Base-by-base conservation (phyloP, 345 rosid species). In the Eucalyptus globulus region DNA sequence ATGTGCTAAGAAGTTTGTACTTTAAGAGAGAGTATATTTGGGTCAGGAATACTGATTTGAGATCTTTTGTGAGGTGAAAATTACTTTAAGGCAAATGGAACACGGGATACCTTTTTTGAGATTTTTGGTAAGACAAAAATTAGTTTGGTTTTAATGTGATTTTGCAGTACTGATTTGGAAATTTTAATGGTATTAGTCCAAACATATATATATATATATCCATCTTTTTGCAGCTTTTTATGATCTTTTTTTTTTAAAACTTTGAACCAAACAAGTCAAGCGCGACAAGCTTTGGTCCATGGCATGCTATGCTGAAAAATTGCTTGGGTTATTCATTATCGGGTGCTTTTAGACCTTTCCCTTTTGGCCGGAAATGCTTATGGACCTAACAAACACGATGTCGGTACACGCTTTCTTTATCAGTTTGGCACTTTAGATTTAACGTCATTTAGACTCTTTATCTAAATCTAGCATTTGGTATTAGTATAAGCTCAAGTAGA, bases 1-100 rank as follows among this genome's bases (percentile, higher is more conserved):
- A 0, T 0, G 9, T 62, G 34, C 69, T 29, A 62, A 62, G 8
- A 6, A 62, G 34, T n/a, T 7, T 7, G 11, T 8, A 0, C 34
- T 29, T 12, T 62, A 53, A 16, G 58, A 31, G 22, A 14, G 40
- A 16, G 40, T 14, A 67, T 67, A 13, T 62, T 29, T 62, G 9
- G 16, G 16, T 62, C 2, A 62, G 5, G 3, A 5, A 31, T 31
- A 67, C 11, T 19, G 1, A 16, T 31, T 31, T 15, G 11, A 67
- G 21, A 62, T 62, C 0, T 67, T 16, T 31, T 31, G 40, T 4
- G 40, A 16, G 11, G 8, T 8, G 12, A 67, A 62, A 67, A 31
- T 31, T 31, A 67, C 51, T 5, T 67, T 31, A 16, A 62, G 22
- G 0, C 19, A 16, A 67, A 67, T 67, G 40, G 19, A 67, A 15